Evolutionary conservation across 179 eudicot genomes (phyloP).

Genomic region (Dionaea muscipula): DNA sequence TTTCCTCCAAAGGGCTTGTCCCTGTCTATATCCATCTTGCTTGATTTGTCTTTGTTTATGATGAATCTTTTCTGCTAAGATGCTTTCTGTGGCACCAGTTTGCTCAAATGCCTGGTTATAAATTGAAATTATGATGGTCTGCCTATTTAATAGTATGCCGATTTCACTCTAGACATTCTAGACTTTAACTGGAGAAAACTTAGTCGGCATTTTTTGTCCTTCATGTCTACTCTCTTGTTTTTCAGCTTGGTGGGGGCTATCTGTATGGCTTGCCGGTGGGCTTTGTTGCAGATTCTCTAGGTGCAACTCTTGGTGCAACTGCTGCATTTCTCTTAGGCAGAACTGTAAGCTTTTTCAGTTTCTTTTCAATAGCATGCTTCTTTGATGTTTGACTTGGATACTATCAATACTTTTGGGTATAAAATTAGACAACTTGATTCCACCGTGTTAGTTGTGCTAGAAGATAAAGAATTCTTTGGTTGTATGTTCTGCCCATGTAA

Average conservation of each 20-base stretch:
- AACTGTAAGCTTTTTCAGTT: conserved; percentile 42
- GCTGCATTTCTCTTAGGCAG: conserved; percentile 87
- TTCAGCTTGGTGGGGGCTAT: conserved; percentile 97
- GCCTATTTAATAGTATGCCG: not conserved
- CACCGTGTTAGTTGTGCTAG: not conserved
- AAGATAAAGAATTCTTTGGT: not conserved
- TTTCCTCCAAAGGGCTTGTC: not conserved
- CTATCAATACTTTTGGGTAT: not conserved
- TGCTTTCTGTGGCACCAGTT: not conserved
- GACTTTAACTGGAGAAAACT: not conserved
- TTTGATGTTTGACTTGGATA: not conserved
- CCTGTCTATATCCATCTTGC: not conserved
- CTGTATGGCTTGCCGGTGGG: conserved; percentile 87
- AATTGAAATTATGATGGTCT: not conserved
- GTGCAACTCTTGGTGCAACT: conserved; percentile 79
- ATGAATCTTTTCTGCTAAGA: not conserved
- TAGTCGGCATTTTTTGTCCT: not conserved
- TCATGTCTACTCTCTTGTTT: conserved; percentile 5
- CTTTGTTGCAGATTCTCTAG: conserved; percentile 77
- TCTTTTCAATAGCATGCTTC: not conserved
- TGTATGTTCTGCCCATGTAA: no score
- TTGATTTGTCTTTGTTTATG: not conserved
- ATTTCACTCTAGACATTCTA: no score
- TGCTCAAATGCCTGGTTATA: not conserved
- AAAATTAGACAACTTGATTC: not conserved